A percentile compares a stretch with the other conserved stretches of the same genome.
Evolutionary conservation across 805 yeast species (phyloP).

Genomic region (Cyberlindnera euphorbiiphila): DNA sequence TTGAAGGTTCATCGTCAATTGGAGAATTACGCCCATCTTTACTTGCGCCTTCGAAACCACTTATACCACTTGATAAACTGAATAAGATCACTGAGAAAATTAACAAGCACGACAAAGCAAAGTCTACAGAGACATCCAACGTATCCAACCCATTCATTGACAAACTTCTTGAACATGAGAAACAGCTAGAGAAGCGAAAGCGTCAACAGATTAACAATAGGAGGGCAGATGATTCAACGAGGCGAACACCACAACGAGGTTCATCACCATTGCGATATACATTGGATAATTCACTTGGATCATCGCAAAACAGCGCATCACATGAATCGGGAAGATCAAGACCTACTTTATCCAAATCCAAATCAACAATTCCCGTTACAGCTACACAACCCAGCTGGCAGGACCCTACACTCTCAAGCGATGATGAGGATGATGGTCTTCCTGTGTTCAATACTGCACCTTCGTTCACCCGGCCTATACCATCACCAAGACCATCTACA

Average conservation of each 20-base stretch:
- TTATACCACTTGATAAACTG: conserved; percentile 1
- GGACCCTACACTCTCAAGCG: neutral
- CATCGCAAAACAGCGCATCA: too few relatives aligned
- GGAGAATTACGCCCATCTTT: conserved; percentile 4
- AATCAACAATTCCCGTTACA: too few relatives aligned
- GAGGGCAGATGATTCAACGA: conserved; percentile 1
- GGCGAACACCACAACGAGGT: too few relatives aligned
- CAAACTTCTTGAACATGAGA: too few relatives aligned
- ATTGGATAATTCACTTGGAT: too few relatives aligned
- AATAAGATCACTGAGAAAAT: neutral
- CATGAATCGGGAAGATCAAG: too few relatives aligned
- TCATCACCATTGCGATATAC: too few relatives aligned
- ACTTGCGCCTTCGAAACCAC: conserved; percentile 1
- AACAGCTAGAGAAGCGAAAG: neutral
- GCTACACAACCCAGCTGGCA: too few relatives aligned
- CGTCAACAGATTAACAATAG: conserved; percentile 2
- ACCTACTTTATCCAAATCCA: too few relatives aligned
- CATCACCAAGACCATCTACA: neutral
- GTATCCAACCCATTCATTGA: conserved; percentile 7
- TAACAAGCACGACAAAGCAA: conserved; percentile 8
- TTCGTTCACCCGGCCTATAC: too few relatives aligned
- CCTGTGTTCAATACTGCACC: neutral
- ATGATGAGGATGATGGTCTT: neutral
- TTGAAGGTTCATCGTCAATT: conserved; percentile 7
- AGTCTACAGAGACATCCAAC: neutral